Percentiles rank a stretch among this genome's conserved stretches.
These are phyloP conservation scores for Russula sp. DNA, from an alignment of 768 basidiomycete species.

Conservation along the genomic window DNA sequence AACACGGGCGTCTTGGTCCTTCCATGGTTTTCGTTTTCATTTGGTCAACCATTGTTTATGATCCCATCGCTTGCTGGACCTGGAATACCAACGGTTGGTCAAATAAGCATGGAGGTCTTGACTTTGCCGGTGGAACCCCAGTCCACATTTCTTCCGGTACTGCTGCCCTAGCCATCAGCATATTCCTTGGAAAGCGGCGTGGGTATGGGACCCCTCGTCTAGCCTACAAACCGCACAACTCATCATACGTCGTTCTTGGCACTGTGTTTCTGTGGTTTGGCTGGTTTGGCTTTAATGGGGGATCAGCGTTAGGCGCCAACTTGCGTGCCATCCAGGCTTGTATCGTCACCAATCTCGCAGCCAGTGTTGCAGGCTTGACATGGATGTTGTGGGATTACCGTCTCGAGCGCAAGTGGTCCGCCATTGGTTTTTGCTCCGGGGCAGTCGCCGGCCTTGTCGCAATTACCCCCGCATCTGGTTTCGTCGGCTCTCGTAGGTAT, in stretches of 20 bases:
- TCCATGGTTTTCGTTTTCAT: conserved; percentile 84
- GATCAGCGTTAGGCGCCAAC: conserved; percentile 84
- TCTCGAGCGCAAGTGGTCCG: conserved; percentile 88
- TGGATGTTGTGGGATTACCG: conserved; percentile 98
- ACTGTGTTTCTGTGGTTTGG: conserved; percentile 93
- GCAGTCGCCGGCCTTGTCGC: conserved; percentile 88
- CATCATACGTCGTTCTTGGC: conserved; percentile 88
- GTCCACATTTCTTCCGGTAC: conserved; percentile 95
- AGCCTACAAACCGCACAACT: conserved; percentile 92
- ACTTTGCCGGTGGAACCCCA: conserved; percentile 94
- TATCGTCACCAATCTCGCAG: conserved; percentile 91
- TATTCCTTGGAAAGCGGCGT: conserved; percentile 85
- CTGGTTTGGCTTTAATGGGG: conserved; percentile 96
- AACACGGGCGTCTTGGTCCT: conserved; percentile 81
- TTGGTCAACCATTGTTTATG: conserved; percentile 87
- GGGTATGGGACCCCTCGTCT: conserved; percentile 89
- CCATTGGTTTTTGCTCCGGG: conserved; percentile 93
- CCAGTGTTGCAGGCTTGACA: conserved; percentile 78
- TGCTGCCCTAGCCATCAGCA: conserved; percentile 84
- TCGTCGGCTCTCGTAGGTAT: conserved; percentile 64
- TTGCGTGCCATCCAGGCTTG: conserved; percentile 83
- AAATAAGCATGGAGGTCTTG: conserved; percentile 71
- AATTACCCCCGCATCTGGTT: conserved; percentile 83
- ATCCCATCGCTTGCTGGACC: conserved; percentile 94
- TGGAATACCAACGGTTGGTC: conserved; percentile 85